A percentile compares a stretch with the other conserved stretches of the same genome.
These are phyloP conservation scores for Aspergillus sp. DNA, from an alignment of 2,329 filamentous ascomycete species.

Conservation along the genomic window DNA sequence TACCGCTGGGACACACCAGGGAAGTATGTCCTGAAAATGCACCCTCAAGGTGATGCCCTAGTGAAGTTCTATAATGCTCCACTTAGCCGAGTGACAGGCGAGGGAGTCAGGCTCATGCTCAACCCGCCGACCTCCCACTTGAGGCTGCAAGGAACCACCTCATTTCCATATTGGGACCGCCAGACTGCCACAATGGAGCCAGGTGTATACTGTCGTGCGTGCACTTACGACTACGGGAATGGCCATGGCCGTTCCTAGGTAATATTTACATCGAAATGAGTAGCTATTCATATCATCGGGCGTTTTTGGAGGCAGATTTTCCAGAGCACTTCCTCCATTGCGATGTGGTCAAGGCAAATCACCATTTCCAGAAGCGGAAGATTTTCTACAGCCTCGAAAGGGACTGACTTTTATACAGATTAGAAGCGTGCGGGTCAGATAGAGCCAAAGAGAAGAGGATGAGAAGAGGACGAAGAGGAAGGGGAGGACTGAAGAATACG, in stretches of 20 bases:
- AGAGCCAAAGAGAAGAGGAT: too few relatives aligned
- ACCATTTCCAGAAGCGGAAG: not conserved
- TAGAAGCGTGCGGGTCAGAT: too few relatives aligned
- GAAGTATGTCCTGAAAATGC: not conserved
- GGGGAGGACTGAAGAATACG: too few relatives aligned
- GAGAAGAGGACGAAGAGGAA: too few relatives aligned
- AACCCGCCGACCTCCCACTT: not conserved
- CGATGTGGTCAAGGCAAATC: not conserved
- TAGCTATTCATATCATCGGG: not conserved
- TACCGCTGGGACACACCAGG: not conserved
- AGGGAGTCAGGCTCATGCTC: not conserved
- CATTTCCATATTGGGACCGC: slow-evolving; percentile 10
- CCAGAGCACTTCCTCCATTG: not conserved
- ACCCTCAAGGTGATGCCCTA: not conserved
- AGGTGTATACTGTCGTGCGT: slow-evolving; percentile 9
- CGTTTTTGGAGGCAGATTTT: not conserved
- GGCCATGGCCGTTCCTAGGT: not conserved
- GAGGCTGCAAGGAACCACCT: slow-evolving; percentile 2
- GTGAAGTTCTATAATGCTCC: slow-evolving; percentile 4
- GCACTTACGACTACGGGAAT: slow-evolving; percentile 6
- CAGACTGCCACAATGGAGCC: slow-evolving; percentile 3
- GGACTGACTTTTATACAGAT: too few relatives aligned
- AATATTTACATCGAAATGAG: not conserved
- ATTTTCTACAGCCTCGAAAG: too few relatives aligned
- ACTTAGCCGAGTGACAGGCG: not conserved